Evolutionary conservation across 2,329 filamentous ascomycete species (phyloP), one percentile per base, ranked within the genome.

Genomic region (Monosporascus sp.): DNA sequence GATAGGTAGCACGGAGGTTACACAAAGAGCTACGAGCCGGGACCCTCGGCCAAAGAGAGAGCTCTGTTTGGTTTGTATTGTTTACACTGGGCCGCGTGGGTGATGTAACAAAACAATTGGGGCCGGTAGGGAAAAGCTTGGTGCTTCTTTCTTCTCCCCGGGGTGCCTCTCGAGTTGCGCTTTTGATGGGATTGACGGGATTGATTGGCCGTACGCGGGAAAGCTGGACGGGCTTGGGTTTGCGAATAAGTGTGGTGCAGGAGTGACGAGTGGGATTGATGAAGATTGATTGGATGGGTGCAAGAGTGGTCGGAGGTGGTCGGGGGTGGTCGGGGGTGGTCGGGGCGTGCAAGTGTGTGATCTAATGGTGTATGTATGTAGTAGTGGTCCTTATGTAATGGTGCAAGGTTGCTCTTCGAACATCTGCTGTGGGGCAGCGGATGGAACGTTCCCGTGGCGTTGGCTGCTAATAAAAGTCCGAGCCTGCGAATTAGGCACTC

Each of bases 91-190:
- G 50, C 50, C 48, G 40, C 48, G 40, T 41, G 37, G 34, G 22
- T 40, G 37, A 31, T 41, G 40, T 41, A 40, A 38, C 27, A 20
- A 22, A 49, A 49, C 3, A 40, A 22, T n/a, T 34, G 19, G n/a
- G 24, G 34, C 24, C 9, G 20, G 27, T 24, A 17, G 26, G 22
- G 24, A 31, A 40, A 34, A 34, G 37, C 27, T 24, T 26, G 40
- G 24, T 31, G 41, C 22, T 50, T 26, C 38, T 49, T 36, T 22
- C 16, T 40, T 36, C 34, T 22, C 14, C 8, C 47, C 43, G 31
- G 41, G 59, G 66, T n/a, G 64, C 66, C 67, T 63, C 65, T 66
- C 67, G 63, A 59, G 61, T 61, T 61, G 53, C 61, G 61, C 63
- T 64, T 64, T 55, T 54, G 57, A 37, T 55, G 51, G 63, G 66